phyloP scores from a whole-genome alignment of 1,139 yeast species.

The Debaryomyces subglobosus region DNA sequence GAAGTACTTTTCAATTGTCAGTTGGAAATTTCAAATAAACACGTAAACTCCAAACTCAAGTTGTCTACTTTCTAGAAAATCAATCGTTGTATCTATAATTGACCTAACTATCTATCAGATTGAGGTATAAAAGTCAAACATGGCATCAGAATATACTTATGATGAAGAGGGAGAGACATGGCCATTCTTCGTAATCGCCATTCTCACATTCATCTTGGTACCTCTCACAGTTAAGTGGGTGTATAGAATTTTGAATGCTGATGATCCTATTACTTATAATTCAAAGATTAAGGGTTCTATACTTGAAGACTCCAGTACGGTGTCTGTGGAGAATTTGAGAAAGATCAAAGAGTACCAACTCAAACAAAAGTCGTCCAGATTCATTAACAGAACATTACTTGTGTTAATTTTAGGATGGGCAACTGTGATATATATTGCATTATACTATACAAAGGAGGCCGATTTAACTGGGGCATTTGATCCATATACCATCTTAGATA shows the following conservation, averaged over 20 bases:
- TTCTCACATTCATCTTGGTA: slow-evolving; percentile 59
- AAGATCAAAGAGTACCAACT: slow-evolving; percentile 46
- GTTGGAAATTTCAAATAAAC: slow-evolving; percentile 10
- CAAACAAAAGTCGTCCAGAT: slow-evolving; percentile 37
- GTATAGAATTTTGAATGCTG: slow-evolving; percentile 24
- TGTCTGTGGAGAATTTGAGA: slow-evolving; percentile 44
- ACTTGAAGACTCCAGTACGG: slow-evolving; percentile 27
- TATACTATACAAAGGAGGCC: slow-evolving; percentile 51
- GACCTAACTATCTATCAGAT: slow-evolving; percentile 1
- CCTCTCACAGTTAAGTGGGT: slow-evolving; percentile 66
- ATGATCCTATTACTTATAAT: slow-evolving; percentile 28
- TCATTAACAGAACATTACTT: slow-evolving; percentile 49
- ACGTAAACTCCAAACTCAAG: slow-evolving; percentile 8
- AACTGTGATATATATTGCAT: slow-evolving; percentile 52
- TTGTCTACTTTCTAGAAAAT: background rate
- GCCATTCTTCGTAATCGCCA: slow-evolving; percentile 89
- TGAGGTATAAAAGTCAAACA: slow-evolving; percentile 6
- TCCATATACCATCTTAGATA: slow-evolving; percentile 86
- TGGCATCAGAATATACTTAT: slow-evolving; percentile 62
- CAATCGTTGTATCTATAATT: slow-evolving; percentile 4
- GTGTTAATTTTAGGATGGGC: slow-evolving; percentile 71
- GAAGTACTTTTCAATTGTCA: background rate
- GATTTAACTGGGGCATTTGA: slow-evolving; percentile 62
- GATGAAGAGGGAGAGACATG: slow-evolving; percentile 94
- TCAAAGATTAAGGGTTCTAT: slow-evolving; percentile 38